A percentile compares a stretch with the other conserved stretches of the same genome.
These are phyloP conservation scores for Pseudogymnoascus sp. DNA, from an alignment of 2,329 filamentous ascomycete genomes.

Conservation along the genomic window DNA sequence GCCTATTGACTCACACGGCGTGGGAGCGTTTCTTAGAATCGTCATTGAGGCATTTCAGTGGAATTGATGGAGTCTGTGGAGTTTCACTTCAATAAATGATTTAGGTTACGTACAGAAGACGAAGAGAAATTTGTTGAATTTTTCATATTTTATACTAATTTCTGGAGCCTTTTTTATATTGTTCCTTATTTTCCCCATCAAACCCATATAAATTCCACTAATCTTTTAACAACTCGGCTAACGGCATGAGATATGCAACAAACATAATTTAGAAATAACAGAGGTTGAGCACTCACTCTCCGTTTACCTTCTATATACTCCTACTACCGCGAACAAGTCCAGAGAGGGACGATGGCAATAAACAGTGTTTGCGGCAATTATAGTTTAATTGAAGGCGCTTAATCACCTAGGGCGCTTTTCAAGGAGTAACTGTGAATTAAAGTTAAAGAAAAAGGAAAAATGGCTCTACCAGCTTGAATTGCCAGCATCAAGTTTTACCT, in stretches of 20 bases:
- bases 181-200: neutral
- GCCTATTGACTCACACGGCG: conserved; percentile 5
- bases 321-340: neutral
- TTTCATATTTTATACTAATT: neutral
- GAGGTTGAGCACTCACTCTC: neutral
- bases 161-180: neutral
- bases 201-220: neutral
- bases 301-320: neutral
- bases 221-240: neutral
- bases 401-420: neutral
- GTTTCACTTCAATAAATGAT: neutral
- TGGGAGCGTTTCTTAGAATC: neutral
- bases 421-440: neutral
- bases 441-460: neutral
- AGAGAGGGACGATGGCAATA: neutral
- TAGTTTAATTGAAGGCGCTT: neutral
- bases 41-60: neutral
- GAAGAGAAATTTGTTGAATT: neutral
- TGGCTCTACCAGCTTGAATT: neutral
- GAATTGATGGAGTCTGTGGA: neutral
- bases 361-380: neutral
- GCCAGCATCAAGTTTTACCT: neutral
- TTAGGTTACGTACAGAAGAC: neutral
- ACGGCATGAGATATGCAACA: neutral
- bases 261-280: neutral